Evolutionary conservation across 345 rosid genomes (phyloP).

Genomic region (Trapa bicornis): DNA sequence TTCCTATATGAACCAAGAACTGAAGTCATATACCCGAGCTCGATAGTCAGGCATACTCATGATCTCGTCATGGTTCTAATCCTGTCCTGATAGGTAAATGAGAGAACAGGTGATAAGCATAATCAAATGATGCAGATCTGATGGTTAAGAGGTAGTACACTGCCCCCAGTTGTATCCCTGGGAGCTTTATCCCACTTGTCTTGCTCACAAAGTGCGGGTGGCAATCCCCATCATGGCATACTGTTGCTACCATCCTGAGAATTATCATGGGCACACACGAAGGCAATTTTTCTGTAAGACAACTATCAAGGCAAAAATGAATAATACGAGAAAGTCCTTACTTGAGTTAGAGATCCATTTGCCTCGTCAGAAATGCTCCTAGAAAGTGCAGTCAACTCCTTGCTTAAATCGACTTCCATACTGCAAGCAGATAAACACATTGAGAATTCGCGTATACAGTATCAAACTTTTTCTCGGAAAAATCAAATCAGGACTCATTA

Average conservation of each 20-base stretch:
- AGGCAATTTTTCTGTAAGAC: not conserved
- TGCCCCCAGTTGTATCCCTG: slow-evolving; percentile 78
- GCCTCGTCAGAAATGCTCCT: slow-evolving; percentile 18
- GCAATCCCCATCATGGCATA: slow-evolving; percentile 46
- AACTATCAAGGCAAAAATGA: not conserved
- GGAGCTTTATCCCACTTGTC: slow-evolving; percentile 91
- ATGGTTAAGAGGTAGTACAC: slow-evolving; percentile 30
- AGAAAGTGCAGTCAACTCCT: slow-evolving; percentile 46
- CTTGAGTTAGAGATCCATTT: slow-evolving; percentile 22
- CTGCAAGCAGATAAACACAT: slow-evolving; percentile 19
- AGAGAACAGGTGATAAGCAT: too few species aligned
- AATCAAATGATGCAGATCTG: not conserved
- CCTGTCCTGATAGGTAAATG: not conserved
- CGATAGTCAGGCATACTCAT: slow-evolving; percentile 5
- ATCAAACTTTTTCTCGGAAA: not conserved
- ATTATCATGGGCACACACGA: not conserved
- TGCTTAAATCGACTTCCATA: slow-evolving; percentile 75
- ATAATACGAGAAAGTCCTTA: slow-evolving; percentile 9
- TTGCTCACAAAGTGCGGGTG: slow-evolving; percentile 80
- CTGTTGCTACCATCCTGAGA: slow-evolving; percentile 16
- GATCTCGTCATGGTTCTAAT: not conserved
- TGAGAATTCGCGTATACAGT: not conserved
- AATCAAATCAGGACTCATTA: slow-evolving; percentile 5
- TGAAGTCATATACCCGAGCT: slow-evolving; percentile 6
- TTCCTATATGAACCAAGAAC: slow-evolving; percentile 29